Evolutionary conservation across 2,329 filamentous ascomycete species (phyloP).

Genomic region (Colletotrichum lindemuthianum): DNA sequence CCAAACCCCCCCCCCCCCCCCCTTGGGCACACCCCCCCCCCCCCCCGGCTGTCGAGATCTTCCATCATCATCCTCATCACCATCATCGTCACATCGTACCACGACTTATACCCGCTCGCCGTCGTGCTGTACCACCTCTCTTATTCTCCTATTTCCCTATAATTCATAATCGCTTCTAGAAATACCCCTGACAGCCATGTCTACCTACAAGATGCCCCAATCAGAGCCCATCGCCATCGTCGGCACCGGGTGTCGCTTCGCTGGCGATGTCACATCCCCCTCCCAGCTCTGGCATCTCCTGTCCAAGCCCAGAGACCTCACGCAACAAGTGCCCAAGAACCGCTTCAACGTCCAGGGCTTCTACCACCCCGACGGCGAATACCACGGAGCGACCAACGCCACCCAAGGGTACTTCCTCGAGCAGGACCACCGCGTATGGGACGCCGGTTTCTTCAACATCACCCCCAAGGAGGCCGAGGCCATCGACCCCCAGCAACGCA

Average conservation of each 20-base stretch:
- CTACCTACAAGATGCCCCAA: slow-evolving; percentile 32
- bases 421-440: slow-evolving; percentile 45
- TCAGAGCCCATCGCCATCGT: slow-evolving; percentile 53
- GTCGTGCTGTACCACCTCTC: no score
- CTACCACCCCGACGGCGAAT: slow-evolving; percentile 41
- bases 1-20: no score
- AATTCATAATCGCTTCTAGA: slow-evolving; percentile 30
- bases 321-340: slow-evolving; percentile 36
- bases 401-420: slow-evolving; percentile 37
- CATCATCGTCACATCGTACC: neutral
- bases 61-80: slow-evolving; percentile 3
- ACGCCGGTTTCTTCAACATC: slow-evolving; percentile 54
- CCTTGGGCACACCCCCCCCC: neutral
- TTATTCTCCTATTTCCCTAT: neutral
- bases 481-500: slow-evolving; percentile 47
- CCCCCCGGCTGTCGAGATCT: neutral
- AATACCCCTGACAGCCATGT: slow-evolving; percentile 33
- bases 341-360: slow-evolving; percentile 40
- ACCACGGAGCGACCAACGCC: slow-evolving; percentile 32
- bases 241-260: slow-evolving; percentile 52
- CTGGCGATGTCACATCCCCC: slow-evolving; percentile 46
- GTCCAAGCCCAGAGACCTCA: slow-evolving; percentile 43
- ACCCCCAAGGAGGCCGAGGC: slow-evolving; percentile 41
- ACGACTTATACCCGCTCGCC: neutral
- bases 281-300: slow-evolving; percentile 50